Base-by-base conservation (phyloP, 192 early-diverging fungal genomes). In the Linnemannia elongata region DNA sequence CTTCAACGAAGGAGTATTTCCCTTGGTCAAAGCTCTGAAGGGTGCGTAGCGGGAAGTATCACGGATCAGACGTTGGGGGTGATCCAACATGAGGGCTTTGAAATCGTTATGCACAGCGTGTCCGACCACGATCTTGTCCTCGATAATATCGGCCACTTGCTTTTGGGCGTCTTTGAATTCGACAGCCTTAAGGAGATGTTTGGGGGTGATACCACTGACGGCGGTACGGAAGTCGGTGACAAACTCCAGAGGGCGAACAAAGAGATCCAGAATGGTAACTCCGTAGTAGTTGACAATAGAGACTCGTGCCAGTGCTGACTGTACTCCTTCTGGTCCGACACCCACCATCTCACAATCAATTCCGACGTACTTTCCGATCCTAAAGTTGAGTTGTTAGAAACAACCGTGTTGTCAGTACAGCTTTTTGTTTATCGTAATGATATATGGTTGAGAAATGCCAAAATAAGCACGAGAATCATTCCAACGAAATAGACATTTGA, bases 331-430 rank as follows among this genome's bases (percentile, higher is more conserved):
- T 38, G 92, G 92, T 15, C 98, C 99, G 27, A 96, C 96, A 44
- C 99, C 98, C 36, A 99, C 98, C 98, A 99, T 99, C 90, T 99
- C 99, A 89, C 99, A 99, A 93, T 99, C 99, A 15, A 99, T 96
- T 13, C 95, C 97, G 7, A 99, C 80, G 85, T 94, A 99, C 83
- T 97, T 97, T 57, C 99, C 99, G 82, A 88, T 84, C 77, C 85
- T 87, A 81, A 0, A 47, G 17, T 76, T 57, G 12, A 17, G 33
- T 24, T 24, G 8, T 18, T 63, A 1, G 2, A 27, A 76, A 13
- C 18, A 49, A 33, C 52, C n/a, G 45, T 35, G 44, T 22, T 33
- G 13, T 36, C 49, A 54, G 38, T 7, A 41, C 18, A 41, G 39
- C 41, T 6, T 22, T 71, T 41, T 41, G 20, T 0, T 35, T 6